Percentiles rank a stretch among this genome's conserved stretches.
Evolutionary conservation across 1,139 yeast genomes (phyloP).

Genomic region (Hansenula lynferdii): DNA sequence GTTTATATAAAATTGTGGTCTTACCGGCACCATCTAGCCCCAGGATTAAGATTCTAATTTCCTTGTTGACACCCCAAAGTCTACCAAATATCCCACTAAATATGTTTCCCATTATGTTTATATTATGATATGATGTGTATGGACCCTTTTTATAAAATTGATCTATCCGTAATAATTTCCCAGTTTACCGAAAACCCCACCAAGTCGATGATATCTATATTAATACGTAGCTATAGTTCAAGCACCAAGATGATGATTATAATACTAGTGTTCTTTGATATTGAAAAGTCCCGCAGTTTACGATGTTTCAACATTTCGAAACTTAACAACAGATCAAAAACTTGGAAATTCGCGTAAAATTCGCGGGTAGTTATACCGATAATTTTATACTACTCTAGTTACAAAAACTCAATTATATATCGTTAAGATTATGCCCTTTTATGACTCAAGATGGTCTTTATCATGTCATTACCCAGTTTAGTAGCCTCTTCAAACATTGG

Average conservation of each 20-base stretch:
- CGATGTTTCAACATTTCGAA: not conserved
- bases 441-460: conserved; percentile 58
- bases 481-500: conserved; percentile 91
- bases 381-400: too few relatives aligned
- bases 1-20: conserved; percentile 86
- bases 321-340: not conserved
- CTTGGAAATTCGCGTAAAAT: not conserved
- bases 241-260: too few relatives aligned
- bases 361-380: too few relatives aligned
- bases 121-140: not conserved
- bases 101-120: conserved; percentile 63
- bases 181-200: too few relatives aligned
- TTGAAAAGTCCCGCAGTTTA: too few relatives aligned
- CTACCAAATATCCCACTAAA: conserved; percentile 83
- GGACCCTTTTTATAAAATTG: not conserved
- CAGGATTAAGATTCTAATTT: conserved; percentile 83
- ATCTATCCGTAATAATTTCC: too few relatives aligned
- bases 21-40: conserved; percentile 99
- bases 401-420: not conserved
- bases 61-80: conserved; percentile 88
- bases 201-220: too few relatives aligned
- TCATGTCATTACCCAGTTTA: conserved; percentile 93
- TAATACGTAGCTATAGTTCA: too few relatives aligned
- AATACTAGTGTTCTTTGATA: too few relatives aligned
- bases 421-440: conserved; percentile 7